These are phyloP conservation scores for Lepidium aucheri DNA, from an alignment of 345 rosid genomes.

Conservation along the genomic window DNA sequence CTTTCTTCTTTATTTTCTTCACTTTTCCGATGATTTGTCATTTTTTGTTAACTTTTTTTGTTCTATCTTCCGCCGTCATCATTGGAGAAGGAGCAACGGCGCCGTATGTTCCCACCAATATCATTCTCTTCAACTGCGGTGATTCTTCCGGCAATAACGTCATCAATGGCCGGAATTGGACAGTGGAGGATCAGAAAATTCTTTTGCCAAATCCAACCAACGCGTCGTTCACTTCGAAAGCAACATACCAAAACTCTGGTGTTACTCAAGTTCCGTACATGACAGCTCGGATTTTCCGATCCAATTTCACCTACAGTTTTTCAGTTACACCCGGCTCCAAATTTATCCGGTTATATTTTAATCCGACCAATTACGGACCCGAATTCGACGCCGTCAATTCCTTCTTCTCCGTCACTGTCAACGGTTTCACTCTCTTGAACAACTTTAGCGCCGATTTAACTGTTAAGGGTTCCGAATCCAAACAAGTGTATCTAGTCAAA, in stretches of 20 bases:
- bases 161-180: neutral
- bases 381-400: neutral
- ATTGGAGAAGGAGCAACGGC: neutral
- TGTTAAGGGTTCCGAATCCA: neutral
- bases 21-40: neutral
- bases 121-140: slow-evolving; percentile 14
- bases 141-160: neutral
- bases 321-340: slow-evolving; percentile 19
- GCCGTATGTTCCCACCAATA: neutral
- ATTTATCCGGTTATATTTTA: slow-evolving; percentile 27
- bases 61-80: neutral
- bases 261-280: slow-evolving; percentile 16
- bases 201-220: neutral
- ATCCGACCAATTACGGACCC: slow-evolving; percentile 7
- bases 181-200: neutral
- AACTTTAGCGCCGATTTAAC: slow-evolving; percentile 30
- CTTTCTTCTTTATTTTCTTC: no score
- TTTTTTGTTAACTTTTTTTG: neutral
- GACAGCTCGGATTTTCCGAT: slow-evolving; percentile 24
- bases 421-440: slow-evolving; percentile 21
- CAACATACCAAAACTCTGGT: neutral
- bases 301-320: neutral
- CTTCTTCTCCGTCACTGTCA: slow-evolving; percentile 18
- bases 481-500: neutral
- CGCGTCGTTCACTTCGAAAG: neutral